Percentiles rank a stretch among this genome's conserved stretches.
Evolutionary conservation across 2,329 filamentous ascomycete species (phyloP).

Genomic region (Clarireedia hainanense): DNA sequence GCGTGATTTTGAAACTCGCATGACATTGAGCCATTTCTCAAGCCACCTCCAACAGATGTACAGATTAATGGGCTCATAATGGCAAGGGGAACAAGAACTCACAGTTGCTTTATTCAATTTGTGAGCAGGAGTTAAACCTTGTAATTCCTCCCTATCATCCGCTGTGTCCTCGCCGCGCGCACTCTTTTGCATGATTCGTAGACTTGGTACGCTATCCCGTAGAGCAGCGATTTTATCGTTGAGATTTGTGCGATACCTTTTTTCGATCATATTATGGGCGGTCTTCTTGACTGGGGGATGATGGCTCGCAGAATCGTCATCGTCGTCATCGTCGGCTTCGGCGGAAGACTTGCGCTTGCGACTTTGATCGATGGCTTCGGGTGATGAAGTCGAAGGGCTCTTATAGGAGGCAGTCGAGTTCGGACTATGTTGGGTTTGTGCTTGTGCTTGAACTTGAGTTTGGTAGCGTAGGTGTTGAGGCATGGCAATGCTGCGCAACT

Average conservation of each 20-base stretch:
- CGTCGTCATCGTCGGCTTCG: slow-evolving; percentile 47
- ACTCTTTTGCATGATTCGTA: slow-evolving; percentile 75
- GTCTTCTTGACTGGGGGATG: slow-evolving; percentile 72
- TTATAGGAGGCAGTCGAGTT: slow-evolving; percentile 45
- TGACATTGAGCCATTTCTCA: slow-evolving; percentile 3
- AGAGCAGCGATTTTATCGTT: slow-evolving; percentile 96
- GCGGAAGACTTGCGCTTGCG: slow-evolving; percentile 66
- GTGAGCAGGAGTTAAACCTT: slow-evolving; percentile 78
- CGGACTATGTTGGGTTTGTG: slow-evolving; percentile 46
- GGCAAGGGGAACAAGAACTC: slow-evolving; percentile 15
- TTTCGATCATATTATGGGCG: slow-evolving; percentile 97
- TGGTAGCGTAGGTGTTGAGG: slow-evolving; percentile 51
- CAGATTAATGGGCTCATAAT: not conserved
- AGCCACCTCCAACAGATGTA: not conserved
- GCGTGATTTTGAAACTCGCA: slow-evolving; percentile 9
- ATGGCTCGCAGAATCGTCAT: slow-evolving; percentile 50
- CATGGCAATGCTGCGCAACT: slow-evolving; percentile 57
- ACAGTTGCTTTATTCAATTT: slow-evolving; percentile 97
- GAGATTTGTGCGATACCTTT: slow-evolving; percentile 89
- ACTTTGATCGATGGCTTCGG: slow-evolving; percentile 43
- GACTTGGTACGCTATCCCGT: slow-evolving; percentile 82
- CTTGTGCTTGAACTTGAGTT: slow-evolving; percentile 6
- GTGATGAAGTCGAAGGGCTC: slow-evolving; percentile 47
- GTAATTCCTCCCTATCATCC: slow-evolving; percentile 70
- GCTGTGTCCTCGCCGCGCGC: slow-evolving; percentile 59